phyloP scores from a whole-genome alignment of 305 asterid genomes.

The Caryopteris hybrid region DNA sequence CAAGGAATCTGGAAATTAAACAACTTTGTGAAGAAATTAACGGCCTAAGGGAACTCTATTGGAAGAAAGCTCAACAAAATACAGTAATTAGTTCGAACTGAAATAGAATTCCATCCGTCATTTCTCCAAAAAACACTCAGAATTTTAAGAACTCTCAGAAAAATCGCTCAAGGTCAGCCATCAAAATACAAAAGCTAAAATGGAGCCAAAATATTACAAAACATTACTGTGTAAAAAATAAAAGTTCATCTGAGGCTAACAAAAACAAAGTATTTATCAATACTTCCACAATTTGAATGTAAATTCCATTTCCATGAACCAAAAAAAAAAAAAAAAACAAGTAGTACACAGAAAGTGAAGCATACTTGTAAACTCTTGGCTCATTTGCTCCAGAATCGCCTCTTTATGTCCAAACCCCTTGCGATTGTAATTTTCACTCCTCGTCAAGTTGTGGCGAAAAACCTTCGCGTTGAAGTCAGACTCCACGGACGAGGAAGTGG shows the following conservation, averaged over 20 bases:
- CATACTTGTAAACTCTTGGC: slow-evolving; percentile 72
- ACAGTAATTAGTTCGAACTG: neutral
- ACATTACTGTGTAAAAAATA: neutral
- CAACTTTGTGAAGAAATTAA: neutral
- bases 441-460: slow-evolving; percentile 64
- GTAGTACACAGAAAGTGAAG: too few relatives aligned
- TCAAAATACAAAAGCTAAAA: too few relatives aligned
- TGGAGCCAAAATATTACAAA: neutral
- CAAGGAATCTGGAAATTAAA: neutral
- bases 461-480: slow-evolving; percentile 60
- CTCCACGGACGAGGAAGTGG: slow-evolving; percentile 35
- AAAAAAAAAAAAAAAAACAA: neutral
- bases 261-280: neutral
- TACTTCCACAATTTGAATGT: neutral
- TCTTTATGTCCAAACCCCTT: slow-evolving; percentile 76
- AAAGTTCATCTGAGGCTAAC: neutral
- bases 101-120: neutral
- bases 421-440: slow-evolving; percentile 75
- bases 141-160: neutral
- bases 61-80: neutral
- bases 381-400: slow-evolving; percentile 63
- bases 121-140: neutral
- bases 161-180: neutral
- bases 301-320: slow-evolving; percentile 1
- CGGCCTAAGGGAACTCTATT: neutral